These are phyloP conservation scores for Rubus parviflorus DNA, from an alignment of 306 rosid species.

Conservation along the genomic window DNA sequence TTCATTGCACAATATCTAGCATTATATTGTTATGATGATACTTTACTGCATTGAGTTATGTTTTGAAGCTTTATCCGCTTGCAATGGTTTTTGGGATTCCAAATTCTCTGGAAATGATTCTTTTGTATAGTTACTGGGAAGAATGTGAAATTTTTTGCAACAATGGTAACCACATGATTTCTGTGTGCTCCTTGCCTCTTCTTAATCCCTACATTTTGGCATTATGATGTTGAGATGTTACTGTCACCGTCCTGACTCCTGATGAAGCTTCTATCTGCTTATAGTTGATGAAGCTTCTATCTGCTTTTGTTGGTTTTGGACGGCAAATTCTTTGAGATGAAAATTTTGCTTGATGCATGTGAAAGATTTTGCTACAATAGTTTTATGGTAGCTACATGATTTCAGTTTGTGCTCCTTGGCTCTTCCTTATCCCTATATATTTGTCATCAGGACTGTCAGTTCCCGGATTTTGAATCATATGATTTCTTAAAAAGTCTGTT, in stretches of 20 bases:
- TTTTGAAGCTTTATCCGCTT: not conserved
- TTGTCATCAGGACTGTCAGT: not conserved
- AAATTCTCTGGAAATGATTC: not conserved
- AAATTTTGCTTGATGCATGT: not conserved
- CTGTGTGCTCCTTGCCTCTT: not conserved
- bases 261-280: not conserved
- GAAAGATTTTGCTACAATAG: not conserved
- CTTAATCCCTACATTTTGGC: not conserved
- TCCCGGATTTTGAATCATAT: no score
- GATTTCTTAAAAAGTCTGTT: no score
- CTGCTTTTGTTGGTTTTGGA: not conserved
- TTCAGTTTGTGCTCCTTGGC: not conserved
- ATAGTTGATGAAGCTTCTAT: not conserved
- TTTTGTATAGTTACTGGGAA: not conserved
- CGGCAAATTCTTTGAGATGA: not conserved
- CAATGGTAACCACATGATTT: not conserved
- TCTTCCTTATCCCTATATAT: not conserved
- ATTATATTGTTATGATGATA: not conserved
- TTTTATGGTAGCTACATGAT: not conserved
- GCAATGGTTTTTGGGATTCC: not conserved
- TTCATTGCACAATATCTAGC: not conserved
- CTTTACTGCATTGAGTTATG: not conserved
- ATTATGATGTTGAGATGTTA: not conserved
- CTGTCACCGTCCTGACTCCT: not conserved
- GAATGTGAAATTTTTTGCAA: not conserved